Conservation (phyloP, 2,329 filamentous ascomycete species). For the Colletotrichum sp. region DNA sequence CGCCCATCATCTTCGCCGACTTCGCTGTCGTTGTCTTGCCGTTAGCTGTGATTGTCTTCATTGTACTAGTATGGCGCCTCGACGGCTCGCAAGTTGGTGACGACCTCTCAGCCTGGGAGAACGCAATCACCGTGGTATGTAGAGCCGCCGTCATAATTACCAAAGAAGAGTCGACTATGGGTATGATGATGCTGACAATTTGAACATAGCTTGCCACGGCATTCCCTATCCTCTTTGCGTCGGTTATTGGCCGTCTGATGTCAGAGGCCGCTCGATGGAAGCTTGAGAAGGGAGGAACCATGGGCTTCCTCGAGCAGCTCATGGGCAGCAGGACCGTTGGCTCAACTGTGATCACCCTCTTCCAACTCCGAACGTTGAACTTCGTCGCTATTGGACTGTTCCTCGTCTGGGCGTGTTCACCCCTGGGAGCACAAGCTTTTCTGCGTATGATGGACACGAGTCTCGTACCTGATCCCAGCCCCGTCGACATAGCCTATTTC, state of each 20-base stretch:
- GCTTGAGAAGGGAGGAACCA: neutral
- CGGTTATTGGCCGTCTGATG: neutral
- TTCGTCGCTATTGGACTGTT: constrained; percentile 27
- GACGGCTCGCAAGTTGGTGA: neutral
- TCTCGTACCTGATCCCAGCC: neutral
- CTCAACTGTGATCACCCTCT: neutral
- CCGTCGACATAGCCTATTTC: neutral
- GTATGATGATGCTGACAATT: neutral
- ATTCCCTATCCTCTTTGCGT: neutral
- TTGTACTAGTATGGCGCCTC: neutral
- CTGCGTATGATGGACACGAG: constrained; percentile 22
- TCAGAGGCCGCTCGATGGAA: neutral
- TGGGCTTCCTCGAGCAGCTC: neutral
- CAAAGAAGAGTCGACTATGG: neutral
- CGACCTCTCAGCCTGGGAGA: neutral
- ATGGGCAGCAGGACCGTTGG: neutral
- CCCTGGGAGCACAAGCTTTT: constrained; percentile 32
- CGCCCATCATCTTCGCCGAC: neutral
- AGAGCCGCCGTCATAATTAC: fast-evolving
- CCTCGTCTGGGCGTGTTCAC: constrained; percentile 33
- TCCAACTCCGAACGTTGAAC: constrained; percentile 29
- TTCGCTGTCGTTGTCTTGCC: neutral
- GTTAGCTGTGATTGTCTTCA: neutral
- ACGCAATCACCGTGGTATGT: neutral
- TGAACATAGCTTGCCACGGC: neutral